phyloP scores from a whole-genome alignment of 2,329 filamentous ascomycete species.

The Incumbomyces delicatus region DNA sequence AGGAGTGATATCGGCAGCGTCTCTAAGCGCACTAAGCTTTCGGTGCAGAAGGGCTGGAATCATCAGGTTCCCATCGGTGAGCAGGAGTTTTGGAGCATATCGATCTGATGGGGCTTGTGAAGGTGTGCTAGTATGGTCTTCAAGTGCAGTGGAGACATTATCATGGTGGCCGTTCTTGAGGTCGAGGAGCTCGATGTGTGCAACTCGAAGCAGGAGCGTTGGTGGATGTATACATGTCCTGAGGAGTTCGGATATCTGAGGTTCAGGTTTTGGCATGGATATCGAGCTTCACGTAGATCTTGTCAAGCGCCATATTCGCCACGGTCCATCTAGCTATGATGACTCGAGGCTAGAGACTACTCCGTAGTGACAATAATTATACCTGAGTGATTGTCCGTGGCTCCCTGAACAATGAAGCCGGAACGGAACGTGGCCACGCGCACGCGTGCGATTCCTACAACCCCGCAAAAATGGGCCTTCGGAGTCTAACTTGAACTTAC shows the following conservation, averaged over 20 bases:
- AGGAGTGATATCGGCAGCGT: constrained; percentile 8
- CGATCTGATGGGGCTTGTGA: neutral
- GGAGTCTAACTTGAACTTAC: no score
- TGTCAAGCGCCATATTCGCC: neutral
- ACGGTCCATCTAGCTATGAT: no score
- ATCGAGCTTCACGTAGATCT: no score
- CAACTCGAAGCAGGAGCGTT: constrained; percentile 21
- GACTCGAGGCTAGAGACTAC: no score
- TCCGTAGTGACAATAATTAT: no score
- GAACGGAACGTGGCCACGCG: no score
- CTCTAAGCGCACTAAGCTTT: constrained; percentile 14
- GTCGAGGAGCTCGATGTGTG: constrained; percentile 18
- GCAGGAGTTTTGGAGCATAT: constrained; percentile 5
- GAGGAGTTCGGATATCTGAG: constrained; percentile 24
- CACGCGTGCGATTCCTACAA: no score
- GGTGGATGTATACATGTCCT: constrained; percentile 22
- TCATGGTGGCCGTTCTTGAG: constrained; percentile 4
- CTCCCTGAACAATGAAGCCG: no score
- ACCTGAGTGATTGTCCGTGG: no score
- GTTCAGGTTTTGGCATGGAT: constrained; percentile 10
- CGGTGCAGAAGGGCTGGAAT: constrained; percentile 23
- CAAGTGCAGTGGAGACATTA: neutral
- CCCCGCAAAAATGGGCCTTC: no score
- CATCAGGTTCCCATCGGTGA: constrained; percentile 23
- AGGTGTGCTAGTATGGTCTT: neutral